Evolutionary conservation across 2,329 filamentous ascomycete species (phyloP).

Genomic region (Mariannaea sp.): DNA sequence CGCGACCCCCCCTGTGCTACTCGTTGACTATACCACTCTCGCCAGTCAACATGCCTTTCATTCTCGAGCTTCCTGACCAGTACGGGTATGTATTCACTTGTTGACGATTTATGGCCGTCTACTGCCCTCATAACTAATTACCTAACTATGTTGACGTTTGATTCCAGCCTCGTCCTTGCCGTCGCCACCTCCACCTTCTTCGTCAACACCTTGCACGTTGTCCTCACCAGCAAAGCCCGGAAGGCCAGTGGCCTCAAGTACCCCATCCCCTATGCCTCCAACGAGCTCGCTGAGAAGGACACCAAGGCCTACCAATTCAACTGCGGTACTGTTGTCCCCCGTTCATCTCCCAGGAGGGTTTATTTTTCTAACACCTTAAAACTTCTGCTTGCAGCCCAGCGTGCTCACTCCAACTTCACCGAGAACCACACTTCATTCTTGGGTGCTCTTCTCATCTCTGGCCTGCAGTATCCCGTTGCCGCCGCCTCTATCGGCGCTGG

Average conservation of each 20-base stretch:
- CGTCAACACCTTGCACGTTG: constrained; percentile 58
- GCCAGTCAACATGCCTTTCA: constrained; percentile 47
- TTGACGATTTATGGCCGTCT: too few species aligned
- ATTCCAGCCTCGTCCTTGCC: constrained; percentile 63
- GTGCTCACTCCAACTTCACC: constrained; percentile 66
- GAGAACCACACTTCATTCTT: constrained; percentile 64
- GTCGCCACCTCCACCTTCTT: constrained; percentile 62
- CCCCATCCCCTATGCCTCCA: constrained; percentile 60
- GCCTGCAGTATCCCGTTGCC: constrained; percentile 57
- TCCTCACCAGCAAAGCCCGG: constrained; percentile 55
- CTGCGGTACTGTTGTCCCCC: constrained; percentile 52
- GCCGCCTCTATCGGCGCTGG: constrained; percentile 54
- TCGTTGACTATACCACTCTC: constrained; percentile 1
- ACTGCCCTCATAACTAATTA: not conserved
- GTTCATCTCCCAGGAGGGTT: not conserved
- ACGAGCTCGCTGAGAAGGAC: constrained; percentile 60
- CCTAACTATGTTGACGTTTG: not conserved
- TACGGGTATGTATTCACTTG: constrained; percentile 54
- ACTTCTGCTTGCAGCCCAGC: constrained; percentile 52
- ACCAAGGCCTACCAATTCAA: constrained; percentile 63
- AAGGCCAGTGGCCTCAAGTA: constrained; percentile 59
- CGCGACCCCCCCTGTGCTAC: too few species aligned
- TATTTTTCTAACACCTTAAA: constrained; percentile 5
- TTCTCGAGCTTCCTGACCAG: constrained; percentile 52
- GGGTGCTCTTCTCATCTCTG: constrained; percentile 58